phyloP scores from a whole-genome alignment of 2,329 filamentous ascomycete species.

The Arachnomyces sp. region DNA sequence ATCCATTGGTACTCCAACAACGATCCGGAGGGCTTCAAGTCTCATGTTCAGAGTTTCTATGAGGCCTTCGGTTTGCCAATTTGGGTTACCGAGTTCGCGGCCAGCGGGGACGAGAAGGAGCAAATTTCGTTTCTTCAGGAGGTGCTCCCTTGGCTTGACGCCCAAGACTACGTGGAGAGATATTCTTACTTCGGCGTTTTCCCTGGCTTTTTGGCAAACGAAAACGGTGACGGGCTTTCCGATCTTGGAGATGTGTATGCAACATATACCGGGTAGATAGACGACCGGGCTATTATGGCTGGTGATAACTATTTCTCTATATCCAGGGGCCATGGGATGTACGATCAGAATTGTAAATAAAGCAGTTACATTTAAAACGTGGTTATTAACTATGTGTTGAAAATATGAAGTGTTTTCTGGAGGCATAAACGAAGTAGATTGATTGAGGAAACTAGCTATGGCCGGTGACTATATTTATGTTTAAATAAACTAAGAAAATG shows the following conservation, averaged over 20 bases:
- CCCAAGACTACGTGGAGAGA: conserved; percentile 27
- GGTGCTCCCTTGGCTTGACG: conserved; percentile 34
- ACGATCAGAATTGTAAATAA: no score
- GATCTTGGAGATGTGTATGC: conserved; percentile 27
- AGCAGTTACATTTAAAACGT: no score
- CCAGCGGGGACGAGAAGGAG: conserved; percentile 16
- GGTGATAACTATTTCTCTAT: no score
- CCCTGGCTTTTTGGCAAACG: no score
- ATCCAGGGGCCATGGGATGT: no score
- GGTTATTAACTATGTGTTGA: no score
- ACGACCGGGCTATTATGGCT: no score
- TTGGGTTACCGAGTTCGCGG: conserved; percentile 42
- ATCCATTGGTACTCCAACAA: conserved; percentile 38
- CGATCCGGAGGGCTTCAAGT: conserved; percentile 28
- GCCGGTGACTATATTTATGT: no score
- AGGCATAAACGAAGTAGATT: no score
- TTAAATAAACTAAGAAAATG: no score
- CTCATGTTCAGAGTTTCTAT: conserved; percentile 30
- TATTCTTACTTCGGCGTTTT: conserved; percentile 34
- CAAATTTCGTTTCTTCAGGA: conserved; percentile 26
- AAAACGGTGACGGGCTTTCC: conserved; percentile 6
- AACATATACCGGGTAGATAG: conserved; percentile 8
- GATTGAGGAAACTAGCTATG: no score
- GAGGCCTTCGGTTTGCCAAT: conserved; percentile 22
- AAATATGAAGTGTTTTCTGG: no score